Conservation (phyloP, 2,329 filamentous ascomycete genomes). For the Aspergillus amoenus region DNA sequence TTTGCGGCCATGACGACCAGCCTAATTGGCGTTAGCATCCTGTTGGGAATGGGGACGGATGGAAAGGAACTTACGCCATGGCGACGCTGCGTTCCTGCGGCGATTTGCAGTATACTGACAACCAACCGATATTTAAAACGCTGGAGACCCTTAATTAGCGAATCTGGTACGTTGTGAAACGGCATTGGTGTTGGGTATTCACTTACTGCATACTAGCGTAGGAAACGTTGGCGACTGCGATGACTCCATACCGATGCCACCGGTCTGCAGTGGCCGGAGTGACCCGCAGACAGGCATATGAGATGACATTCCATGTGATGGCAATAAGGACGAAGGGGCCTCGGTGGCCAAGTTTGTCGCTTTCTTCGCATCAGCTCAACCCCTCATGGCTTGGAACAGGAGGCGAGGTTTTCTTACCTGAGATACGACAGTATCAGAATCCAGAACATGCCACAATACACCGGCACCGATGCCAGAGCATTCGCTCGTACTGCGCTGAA, state of each 20-base stretch:
- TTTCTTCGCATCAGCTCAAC: conserved; percentile 15
- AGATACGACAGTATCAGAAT: conserved; percentile 25
- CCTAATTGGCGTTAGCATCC: conserved; percentile 15
- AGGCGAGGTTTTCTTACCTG: conserved; percentile 16
- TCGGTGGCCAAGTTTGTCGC: conserved; percentile 33
- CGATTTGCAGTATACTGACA: conserved; percentile 56
- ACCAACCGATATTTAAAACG: conserved; percentile 59
- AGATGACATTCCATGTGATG: conserved; percentile 40
- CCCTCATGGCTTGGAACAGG: background rate
- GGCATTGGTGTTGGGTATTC: background rate
- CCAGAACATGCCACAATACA: conserved; percentile 31
- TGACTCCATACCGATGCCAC: conserved; percentile 32
- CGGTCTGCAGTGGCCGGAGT: conserved; percentile 20
- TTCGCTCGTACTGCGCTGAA: conserved; percentile 52
- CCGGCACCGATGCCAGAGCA: conserved; percentile 55
- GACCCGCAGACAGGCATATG: conserved; percentile 36
- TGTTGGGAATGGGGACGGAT: background rate
- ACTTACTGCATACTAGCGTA: conserved; percentile 40
- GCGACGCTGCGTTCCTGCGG: conserved; percentile 60
- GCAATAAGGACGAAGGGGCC: conserved; percentile 37
- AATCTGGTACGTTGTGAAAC: background rate
- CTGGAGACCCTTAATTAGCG: conserved; percentile 11
- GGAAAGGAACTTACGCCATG: conserved; percentile 50
- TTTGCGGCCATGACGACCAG: conserved; percentile 61
- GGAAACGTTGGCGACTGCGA: conserved; percentile 29